Evolutionary conservation across 768 basidiomycete species (phyloP).

Genomic region (Naganishia vishniacii): DNA sequence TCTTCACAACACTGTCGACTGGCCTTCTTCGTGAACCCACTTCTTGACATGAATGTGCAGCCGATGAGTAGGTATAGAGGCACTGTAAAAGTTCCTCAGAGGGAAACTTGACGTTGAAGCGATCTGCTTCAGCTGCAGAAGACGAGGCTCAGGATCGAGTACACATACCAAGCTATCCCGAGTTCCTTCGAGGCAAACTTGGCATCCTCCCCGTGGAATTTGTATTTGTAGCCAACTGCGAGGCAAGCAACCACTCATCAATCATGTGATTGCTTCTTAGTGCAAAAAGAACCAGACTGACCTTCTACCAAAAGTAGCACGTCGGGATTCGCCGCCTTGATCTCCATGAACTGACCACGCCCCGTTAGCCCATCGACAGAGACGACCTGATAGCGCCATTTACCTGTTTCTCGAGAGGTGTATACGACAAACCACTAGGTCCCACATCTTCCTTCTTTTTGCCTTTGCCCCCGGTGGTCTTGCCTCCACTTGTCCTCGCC

Average conservation of each 20-base stretch:
- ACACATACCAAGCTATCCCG: constrained; percentile 43
- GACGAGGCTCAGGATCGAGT: too few species aligned
- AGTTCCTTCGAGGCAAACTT: constrained; percentile 47
- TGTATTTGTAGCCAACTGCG: constrained; percentile 48
- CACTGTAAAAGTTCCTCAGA: constrained; percentile 47
- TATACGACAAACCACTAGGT: constrained; percentile 46
- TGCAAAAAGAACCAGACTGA: constrained; percentile 2
- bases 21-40: constrained; percentile 22
- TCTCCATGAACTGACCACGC: constrained; percentile 38
- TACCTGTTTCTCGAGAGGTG: constrained; percentile 48
- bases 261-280: too few species aligned
- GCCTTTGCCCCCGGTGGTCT: constrained; percentile 28
- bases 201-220: constrained; percentile 49
- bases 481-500: constrained; percentile 28
- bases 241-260: background rate
- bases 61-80: constrained; percentile 48
- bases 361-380: background rate
- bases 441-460: constrained; percentile 47
- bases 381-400: background rate
- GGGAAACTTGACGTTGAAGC: constrained; percentile 37
- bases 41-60: constrained; percentile 49
- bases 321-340: constrained; percentile 44
- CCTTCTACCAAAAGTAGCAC: constrained; percentile 47
- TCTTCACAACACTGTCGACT: background rate
- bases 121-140: background rate